Evolutionary conservation across 1,139 yeast genomes (phyloP).

Genomic region (Saccharomyces hybrid): DNA sequence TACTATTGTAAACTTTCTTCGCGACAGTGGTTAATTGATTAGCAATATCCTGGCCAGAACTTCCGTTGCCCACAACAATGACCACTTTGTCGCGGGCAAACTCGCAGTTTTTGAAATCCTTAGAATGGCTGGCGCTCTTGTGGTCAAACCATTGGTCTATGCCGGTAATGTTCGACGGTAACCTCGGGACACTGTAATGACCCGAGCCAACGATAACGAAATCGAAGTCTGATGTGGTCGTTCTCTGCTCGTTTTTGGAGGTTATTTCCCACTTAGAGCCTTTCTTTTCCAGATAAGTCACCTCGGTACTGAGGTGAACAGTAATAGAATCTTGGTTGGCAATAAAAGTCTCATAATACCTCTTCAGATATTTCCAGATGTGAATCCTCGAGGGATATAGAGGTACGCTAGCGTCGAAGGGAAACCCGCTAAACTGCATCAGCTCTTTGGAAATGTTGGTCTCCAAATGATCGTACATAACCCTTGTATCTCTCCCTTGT

Average conservation of each 20-base stretch:
- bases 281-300: constrained; percentile 12
- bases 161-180: constrained; percentile 41
- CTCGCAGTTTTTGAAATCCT: constrained; percentile 46
- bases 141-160: constrained; percentile 42
- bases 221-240: constrained; percentile 36
- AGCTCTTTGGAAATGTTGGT: constrained; percentile 26
- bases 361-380: constrained; percentile 20
- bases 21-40: constrained; percentile 41
- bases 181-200: constrained; percentile 45
- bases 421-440: constrained; percentile 27
- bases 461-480: constrained; percentile 29
- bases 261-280: constrained; percentile 16
- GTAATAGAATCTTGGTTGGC: constrained; percentile 9
- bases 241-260: constrained; percentile 1
- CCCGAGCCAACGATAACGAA: constrained; percentile 48
- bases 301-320: constrained; percentile 15
- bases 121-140: constrained; percentile 48
- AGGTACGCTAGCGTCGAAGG: constrained; percentile 17
- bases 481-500: constrained; percentile 13
- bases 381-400: constrained; percentile 22
- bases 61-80: constrained; percentile 53
- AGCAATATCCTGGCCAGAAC: constrained; percentile 55
- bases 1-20: constrained; percentile 40
- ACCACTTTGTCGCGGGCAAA: constrained; percentile 38
- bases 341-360: constrained; percentile 17